Base-by-base conservation (phyloP, 768 basidiomycete genomes). In the Boletus rubropictus region DNA sequence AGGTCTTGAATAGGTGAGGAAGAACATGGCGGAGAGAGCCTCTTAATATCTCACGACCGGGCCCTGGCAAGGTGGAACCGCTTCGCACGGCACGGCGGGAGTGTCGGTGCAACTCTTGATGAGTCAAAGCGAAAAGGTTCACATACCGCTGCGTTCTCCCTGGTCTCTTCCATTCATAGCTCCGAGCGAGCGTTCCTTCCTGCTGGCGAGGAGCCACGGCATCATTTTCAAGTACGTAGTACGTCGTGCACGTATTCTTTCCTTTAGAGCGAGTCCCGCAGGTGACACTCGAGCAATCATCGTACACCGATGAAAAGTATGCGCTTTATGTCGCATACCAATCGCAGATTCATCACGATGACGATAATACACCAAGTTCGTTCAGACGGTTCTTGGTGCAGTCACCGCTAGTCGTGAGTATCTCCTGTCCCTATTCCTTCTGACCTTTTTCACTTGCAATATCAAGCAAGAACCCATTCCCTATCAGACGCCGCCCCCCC, bases 371-470 rank as follows among this genome's bases (percentile, higher is more conserved):
- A 1, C 71, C 73, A 28, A 50, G 52, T 4, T 72, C 76, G 1
- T 95, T 95, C 61, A 69, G 67, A 46, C 63, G 78, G 3, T 98
- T 98, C 62, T 74, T 98, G 2, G 86, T 93, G 8, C 74, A 85
- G 7, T 79, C 83, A 7, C 89, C 92, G 1, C 71, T 97, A 7
- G 56, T 72, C 36, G 91, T 92, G 53, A 48, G 79, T 65, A 21
- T 21, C 9, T 50, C 32, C 15, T 15, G 5, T 33, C 28, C 37
- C 10, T 22, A 15, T 47, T 17, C 4, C 21, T 36, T 40, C 1
- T 14, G n/a, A 15, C 17, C 20, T 5, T 24, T 42, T 36, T 48
- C 39, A 52, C 46, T 44, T 37, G 29, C n/a, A n/a, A 44, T 12
- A 28, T 47, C 29, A 50, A 90, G 89, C 44, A 55, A 45, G 75